Evolutionary conservation across 2,329 filamentous ascomycete genomes (phyloP), one percentile per base, ranked within the genome.

Genomic region (Verruconis gallopava): DNA sequence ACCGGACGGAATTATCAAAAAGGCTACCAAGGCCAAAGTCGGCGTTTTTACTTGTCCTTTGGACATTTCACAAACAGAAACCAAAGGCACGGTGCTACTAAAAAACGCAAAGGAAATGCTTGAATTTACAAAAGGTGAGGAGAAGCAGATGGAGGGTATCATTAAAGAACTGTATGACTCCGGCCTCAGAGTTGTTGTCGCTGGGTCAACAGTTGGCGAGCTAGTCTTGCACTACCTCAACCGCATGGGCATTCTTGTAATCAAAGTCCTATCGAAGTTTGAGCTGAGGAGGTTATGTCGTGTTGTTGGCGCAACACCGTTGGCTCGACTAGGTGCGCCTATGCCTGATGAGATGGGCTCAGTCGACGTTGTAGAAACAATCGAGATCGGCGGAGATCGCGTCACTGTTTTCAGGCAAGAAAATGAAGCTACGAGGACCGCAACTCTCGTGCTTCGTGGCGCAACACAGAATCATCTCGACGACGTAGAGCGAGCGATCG

Each of bases 261-360:
- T 98, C 71, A 93, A 94, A 66, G 81, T 98, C 51, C 77, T 96
- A 55, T 94, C 86, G 67, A 98, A 98, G 66, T 98, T 96, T 57
- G 91, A 98, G 67, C 77, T 98, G 47, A 81, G 91, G 53, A 77
- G 91, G 55, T 71, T 96, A 55, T 98, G 93, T 73, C 81, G 91
- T 48, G 91, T 98, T 18, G 89, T 96, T 40, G 89, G 89, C 48
- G 91, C 91, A 44, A 95, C 91, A 12, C 91, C 91, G n/a, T 74
- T 98, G 48, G 93, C 93, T 41, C 81, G 91, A 54, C 72, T 98
- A 37, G 91, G 91, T 49, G 91, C 93, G 13, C 91, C 91, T 35
- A 98, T 98, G 91, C 91, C 93, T n/a, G 91, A 98, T 53, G 91
- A 98, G 72, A 96, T 94, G 88, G 91, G 91, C 50, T 81, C 67